Conservation (phyloP, 768 basidiomycete species). For the Exidia glandulosa region DNA sequence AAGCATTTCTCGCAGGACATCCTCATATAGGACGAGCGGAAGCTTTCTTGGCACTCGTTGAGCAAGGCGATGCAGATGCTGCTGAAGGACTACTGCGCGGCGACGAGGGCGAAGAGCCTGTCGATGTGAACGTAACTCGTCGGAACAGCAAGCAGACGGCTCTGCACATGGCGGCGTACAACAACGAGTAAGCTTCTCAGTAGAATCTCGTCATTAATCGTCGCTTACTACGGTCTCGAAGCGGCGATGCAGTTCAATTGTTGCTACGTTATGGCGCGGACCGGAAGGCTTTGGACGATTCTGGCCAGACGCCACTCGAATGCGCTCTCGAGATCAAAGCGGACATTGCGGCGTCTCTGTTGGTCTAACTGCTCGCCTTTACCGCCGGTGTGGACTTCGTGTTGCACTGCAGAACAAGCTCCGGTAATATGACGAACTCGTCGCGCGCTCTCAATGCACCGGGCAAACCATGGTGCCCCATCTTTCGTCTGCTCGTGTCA, state of each 20-base stretch:
- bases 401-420: too few species aligned
- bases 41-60: background rate
- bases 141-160: background rate
- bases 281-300: background rate
- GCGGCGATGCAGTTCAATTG: background rate
- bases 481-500: too few species aligned
- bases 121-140: background rate
- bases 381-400: too few species aligned
- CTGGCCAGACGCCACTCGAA: background rate
- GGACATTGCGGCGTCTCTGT: background rate
- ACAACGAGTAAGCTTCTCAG: background rate
- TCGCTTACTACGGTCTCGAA: background rate
- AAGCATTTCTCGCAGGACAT: background rate
- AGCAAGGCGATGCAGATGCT: background rate
- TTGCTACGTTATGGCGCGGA: background rate
- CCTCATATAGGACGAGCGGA: background rate
- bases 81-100: background rate
- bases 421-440: too few species aligned
- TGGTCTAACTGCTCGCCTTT: too few species aligned
- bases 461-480: too few species aligned
- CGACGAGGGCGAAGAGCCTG: background rate
- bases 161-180: background rate
- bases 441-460: too few species aligned
- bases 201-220: background rate
- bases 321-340: background rate